phyloP scores from a whole-genome alignment of 176 grass and related monocot species.

The Tuctoria greenei region DNA sequence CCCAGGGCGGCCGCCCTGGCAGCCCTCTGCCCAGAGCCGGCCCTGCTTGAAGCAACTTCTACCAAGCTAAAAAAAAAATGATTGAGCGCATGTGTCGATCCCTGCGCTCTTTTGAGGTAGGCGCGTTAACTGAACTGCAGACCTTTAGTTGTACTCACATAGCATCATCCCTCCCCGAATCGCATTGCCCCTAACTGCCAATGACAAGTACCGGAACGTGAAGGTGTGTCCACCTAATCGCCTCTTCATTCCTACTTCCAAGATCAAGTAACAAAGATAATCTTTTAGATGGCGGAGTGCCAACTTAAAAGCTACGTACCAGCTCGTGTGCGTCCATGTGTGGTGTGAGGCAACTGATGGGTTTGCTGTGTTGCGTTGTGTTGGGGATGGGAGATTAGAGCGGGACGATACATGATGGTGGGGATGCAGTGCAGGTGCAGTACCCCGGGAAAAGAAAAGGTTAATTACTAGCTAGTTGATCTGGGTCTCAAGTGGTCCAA shows the following conservation, averaged over 20 bases:
- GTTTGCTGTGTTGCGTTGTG: background rate
- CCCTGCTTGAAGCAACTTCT: too few species aligned
- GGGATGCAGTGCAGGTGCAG: background rate
- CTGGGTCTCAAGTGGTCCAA: conserved; percentile 38
- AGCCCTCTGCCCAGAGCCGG: too few species aligned
- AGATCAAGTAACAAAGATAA: background rate
- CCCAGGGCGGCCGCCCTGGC: too few species aligned
- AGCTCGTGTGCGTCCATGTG: conserved; percentile 30
- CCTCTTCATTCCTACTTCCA: background rate
- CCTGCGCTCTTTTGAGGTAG: conserved; percentile 23
- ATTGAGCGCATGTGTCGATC: conserved; percentile 38
- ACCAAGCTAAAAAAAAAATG: conserved; percentile 20
- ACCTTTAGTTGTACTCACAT: conserved; percentile 15
- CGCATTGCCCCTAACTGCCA: background rate
- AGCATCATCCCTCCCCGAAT: background rate
- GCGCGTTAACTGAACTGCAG: conserved; percentile 6
- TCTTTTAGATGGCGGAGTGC: background rate
- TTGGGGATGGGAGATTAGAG: conserved; percentile 3
- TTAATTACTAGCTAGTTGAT: background rate
- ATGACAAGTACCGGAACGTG: conserved; percentile 38
- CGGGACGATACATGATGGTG: background rate
- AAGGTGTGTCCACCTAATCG: conserved; percentile 43
- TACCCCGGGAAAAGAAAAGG: conserved; percentile 23
- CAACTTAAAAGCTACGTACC: conserved; percentile 31
- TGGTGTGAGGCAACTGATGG: conserved; percentile 42